These are phyloP conservation scores for Lizonia empirigonia DNA, from an alignment of 2,329 filamentous ascomycete species.

Conservation along the genomic window DNA sequence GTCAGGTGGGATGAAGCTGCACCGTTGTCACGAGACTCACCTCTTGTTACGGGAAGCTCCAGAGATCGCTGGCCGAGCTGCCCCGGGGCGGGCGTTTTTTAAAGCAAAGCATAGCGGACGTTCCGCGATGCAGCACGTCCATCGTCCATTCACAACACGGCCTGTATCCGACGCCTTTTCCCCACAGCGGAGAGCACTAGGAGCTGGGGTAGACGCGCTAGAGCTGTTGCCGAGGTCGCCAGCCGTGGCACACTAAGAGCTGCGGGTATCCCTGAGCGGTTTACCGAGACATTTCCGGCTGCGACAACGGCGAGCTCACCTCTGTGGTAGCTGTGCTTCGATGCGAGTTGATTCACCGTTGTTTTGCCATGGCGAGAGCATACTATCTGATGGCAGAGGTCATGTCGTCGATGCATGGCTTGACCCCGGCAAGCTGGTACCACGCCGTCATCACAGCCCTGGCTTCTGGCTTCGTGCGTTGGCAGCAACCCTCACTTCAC, in stretches of 20 bases:
- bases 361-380: too few species aligned
- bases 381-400: background rate
- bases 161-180: conserved; percentile 5
- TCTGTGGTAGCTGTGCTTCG: background rate
- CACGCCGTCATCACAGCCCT: background rate
- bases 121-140: background rate
- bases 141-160: background rate
- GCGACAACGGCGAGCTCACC: background rate
- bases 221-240: background rate
- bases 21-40: background rate
- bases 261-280: too few species aligned
- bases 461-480: background rate
- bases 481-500: conserved; percentile 11
- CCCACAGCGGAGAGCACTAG: conserved; percentile 18
- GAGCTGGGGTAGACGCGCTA: conserved; percentile 9
- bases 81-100: conserved; percentile 1
- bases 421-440: background rate
- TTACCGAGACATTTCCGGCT: conserved; percentile 16
- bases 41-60: background rate
- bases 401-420: background rate
- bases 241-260: too few species aligned
- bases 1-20: background rate
- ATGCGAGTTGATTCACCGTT: too few species aligned
- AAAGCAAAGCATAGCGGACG: conserved; percentile 1
- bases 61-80: conserved; percentile 8